Percentiles rank a stretch among this genome's conserved stretches.
These are phyloP conservation scores for Backusella macrospora DNA, from an alignment of 192 early-diverging fungal genomes.

Conservation along the genomic window DNA sequence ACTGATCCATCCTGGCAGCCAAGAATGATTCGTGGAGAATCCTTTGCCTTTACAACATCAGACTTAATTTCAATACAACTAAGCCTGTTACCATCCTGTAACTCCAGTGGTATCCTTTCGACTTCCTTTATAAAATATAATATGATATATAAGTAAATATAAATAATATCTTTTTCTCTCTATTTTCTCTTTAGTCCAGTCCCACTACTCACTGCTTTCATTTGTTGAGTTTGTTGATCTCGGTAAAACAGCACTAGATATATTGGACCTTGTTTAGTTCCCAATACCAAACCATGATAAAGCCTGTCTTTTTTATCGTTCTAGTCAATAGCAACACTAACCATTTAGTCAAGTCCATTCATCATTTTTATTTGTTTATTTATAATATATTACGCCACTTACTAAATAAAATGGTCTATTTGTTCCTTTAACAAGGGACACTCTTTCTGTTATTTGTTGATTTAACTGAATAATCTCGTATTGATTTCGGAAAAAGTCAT, in stretches of 20 bases:
- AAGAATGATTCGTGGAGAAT: not conserved
- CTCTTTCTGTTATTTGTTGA: not conserved
- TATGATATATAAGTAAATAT: not conserved
- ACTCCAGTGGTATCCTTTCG: not conserved
- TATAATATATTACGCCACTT: not conserved
- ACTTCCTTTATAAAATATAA: not conserved
- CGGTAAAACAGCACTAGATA: not conserved
- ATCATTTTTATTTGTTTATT: not conserved
- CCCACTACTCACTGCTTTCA: not conserved
- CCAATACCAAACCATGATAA: not conserved
- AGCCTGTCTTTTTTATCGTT: not conserved
- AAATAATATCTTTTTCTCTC: no score
- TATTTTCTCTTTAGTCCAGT: no score
- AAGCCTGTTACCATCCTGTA: not conserved
- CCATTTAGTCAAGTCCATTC: not conserved
- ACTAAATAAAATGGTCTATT: not conserved
- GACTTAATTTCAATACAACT: not conserved
- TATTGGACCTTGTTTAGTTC: not conserved
- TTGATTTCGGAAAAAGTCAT: constrained; percentile 7
- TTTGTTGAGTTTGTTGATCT: not conserved
- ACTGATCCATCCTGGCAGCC: not conserved
- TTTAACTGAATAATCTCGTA: not conserved
- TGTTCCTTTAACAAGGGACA: not conserved
- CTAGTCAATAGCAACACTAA: not conserved
- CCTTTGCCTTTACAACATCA: not conserved